phyloP scores from a whole-genome alignment of 73 alveolate species.

The Uronychia setigera region DNA sequence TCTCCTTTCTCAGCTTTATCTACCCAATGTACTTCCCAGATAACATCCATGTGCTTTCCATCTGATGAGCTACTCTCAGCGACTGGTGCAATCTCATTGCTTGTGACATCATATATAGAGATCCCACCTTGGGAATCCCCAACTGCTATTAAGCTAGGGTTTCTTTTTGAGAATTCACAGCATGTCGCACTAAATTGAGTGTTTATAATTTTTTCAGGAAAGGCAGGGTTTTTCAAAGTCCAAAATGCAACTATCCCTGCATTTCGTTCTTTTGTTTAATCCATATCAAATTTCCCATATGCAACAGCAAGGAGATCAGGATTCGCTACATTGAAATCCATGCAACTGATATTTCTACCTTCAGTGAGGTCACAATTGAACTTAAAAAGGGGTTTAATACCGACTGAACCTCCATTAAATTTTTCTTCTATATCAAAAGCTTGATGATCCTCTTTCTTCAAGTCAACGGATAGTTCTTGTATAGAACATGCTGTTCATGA shows the following conservation, averaged over 20 bases:
- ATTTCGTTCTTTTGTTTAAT: constrained; percentile 59
- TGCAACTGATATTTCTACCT: constrained; percentile 86
- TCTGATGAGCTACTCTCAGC: constrained; percentile 90
- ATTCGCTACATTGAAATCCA: constrained; percentile 94
- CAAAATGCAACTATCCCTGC: constrained; percentile 93
- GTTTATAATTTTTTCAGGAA: constrained; percentile 96
- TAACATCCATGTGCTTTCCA: constrained; percentile 97
- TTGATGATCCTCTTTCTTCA: constrained; percentile 62
- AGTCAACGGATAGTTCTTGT: constrained; percentile 96
- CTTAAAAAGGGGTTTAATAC: constrained; percentile 81
- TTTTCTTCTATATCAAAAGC: constrained; percentile 54
- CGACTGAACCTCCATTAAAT: constrained; percentile 60
- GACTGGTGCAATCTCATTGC: constrained; percentile 86
- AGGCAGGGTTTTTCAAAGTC: constrained; percentile 96
- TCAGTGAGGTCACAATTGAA: constrained; percentile 85
- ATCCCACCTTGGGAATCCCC: constrained; percentile 96
- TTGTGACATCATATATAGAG: constrained; percentile 91
- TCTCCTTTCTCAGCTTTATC: constrained; percentile 95
- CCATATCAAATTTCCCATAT: constrained; percentile 90
- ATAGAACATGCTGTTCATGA: constrained; percentile 94
- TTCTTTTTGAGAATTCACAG: constrained; percentile 86
- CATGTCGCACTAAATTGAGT: constrained; percentile 88
- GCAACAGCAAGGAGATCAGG: constrained; percentile 96
- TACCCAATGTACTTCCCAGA: constrained; percentile 98
- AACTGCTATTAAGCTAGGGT: constrained; percentile 95